Percentiles rank a stretch among this genome's conserved stretches.
Conservation (phyloP, 495 filamentous ascomycete genomes). For the Achaetomiella virescens region DNA sequence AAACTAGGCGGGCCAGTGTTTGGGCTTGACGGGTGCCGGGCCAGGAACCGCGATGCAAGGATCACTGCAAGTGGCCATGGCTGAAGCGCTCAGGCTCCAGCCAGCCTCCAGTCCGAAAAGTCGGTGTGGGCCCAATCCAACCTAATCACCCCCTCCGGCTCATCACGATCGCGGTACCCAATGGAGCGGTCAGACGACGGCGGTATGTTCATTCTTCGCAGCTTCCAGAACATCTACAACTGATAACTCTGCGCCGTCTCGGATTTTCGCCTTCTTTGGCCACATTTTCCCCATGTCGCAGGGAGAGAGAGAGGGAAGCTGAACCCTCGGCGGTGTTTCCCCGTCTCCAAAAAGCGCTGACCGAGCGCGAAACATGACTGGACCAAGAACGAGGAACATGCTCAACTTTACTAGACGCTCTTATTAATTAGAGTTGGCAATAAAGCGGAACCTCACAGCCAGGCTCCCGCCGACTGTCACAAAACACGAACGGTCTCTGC, state of each 20-base stretch:
- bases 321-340: not conserved
- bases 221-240: not conserved
- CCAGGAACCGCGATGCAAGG: too few relatives aligned
- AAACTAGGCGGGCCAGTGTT: too few relatives aligned
- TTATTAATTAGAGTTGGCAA: slow-evolving; percentile 24
- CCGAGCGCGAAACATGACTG: slow-evolving; percentile 4
- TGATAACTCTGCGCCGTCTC: not conserved
- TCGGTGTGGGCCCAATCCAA: slow-evolving; percentile 29
- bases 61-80: too few relatives aligned
- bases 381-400: slow-evolving; percentile 4
- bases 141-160: not conserved
- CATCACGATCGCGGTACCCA: not conserved
- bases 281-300: too few relatives aligned
- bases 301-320: not conserved
- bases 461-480: too few relatives aligned
- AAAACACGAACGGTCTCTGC: slow-evolving; percentile 19
- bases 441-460: slow-evolving; percentile 11
- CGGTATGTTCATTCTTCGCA: not conserved
- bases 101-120: slow-evolving; percentile 27
- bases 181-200: not conserved
- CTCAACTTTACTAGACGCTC: slow-evolving; percentile 11
- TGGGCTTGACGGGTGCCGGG: too few relatives aligned
- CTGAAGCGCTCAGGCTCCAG: slow-evolving; percentile 17
- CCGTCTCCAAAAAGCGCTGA: not conserved
- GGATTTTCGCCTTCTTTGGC: not conserved